Evolutionary conservation across 2,329 filamentous ascomycete genomes (phyloP), one percentile per base, ranked within the genome.

Genomic region (Arthroderma sp.): DNA sequence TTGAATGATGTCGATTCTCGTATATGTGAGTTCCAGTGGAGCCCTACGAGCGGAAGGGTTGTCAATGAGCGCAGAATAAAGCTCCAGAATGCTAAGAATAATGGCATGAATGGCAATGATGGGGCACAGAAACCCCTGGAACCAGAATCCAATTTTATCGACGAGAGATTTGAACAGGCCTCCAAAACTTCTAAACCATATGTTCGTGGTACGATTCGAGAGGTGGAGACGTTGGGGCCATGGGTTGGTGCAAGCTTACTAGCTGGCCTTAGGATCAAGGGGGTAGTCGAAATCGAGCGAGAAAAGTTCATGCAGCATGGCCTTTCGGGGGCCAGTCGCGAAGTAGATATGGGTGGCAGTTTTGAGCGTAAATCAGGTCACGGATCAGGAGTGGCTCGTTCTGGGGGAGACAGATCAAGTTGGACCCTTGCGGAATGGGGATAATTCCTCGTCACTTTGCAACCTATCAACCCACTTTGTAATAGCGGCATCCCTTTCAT

Each of bases 11-110:
- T 96, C 1, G 72, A 74, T 3, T 63, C 67, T 1, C 66, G 94
- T 0, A 72, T 91, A 4, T 69, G 78, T 10, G 67, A 72, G 38
- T 70, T 79, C 49, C 84, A 85, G 5, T 96, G 89, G 86, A 79
- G 85, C 53, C 71, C 77, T 0, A 78, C 94, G 1, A 72, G 74
- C 37, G 86, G 82, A 32, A 83, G 81, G 52, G 81, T 74, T 1
- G 74, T 78, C 3, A 78, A 69, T 31, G 61, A 65, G 40, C 55
- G 59, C 46, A 11, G 7, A 67, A 36, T 39, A 28, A 29, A 44
- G 6, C 15, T 37, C 31, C 9, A 29, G 29, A 40, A 6, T 30
- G 27, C n/a, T 7, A 27, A 34, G 15, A 15, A 40, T 15, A 44
- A 40, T 22, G 7, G 28, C 8, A 22, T 36, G 6, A 36, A 43